A percentile compares a stretch with the other conserved stretches of the same genome.
These are phyloP conservation scores for Jatropha podagrica DNA, from an alignment of 441 rosid genomes.

Conservation along the genomic window DNA sequence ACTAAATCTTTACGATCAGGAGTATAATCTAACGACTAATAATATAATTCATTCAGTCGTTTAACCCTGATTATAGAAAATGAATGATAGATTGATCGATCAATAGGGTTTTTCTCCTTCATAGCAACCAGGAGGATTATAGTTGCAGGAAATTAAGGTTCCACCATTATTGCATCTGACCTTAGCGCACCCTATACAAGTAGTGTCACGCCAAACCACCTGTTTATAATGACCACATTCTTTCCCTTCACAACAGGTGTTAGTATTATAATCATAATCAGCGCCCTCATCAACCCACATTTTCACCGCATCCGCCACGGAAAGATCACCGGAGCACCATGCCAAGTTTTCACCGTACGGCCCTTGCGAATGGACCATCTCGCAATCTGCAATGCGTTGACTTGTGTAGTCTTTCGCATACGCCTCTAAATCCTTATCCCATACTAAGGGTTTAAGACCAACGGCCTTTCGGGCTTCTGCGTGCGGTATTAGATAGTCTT, in stretches of 20 bases:
- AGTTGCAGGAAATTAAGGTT: conserved; percentile 44
- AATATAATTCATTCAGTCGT: no score
- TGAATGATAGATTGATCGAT: no score
- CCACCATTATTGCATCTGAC: conserved; percentile 39
- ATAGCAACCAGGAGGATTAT: conserved; percentile 80
- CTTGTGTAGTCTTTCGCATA: conserved; percentile 43
- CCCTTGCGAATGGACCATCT: conserved; percentile 43
- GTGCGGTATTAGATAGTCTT: no score
- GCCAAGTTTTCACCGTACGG: conserved; percentile 62
- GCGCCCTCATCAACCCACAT: conserved; percentile 50
- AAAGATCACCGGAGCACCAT: conserved; percentile 34
- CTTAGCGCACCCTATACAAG: conserved; percentile 51
- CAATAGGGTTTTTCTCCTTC: conserved; percentile 61
- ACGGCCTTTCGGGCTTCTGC: no score
- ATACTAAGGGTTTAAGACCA: background rate
- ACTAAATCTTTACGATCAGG: no score
- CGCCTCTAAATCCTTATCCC: conserved; percentile 45
- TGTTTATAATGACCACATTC: conserved; percentile 58
- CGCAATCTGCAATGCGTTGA: conserved; percentile 36
- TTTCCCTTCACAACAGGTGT: conserved; percentile 34
- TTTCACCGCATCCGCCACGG: conserved; percentile 41
- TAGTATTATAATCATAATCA: conserved; percentile 34
- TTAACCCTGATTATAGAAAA: no score
- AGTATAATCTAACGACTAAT: no score
- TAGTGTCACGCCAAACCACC: conserved; percentile 53